phyloP scores from a whole-genome alignment of 2,329 filamentous ascomycete genomes.

The Akanthomyces muscarius region DNA sequence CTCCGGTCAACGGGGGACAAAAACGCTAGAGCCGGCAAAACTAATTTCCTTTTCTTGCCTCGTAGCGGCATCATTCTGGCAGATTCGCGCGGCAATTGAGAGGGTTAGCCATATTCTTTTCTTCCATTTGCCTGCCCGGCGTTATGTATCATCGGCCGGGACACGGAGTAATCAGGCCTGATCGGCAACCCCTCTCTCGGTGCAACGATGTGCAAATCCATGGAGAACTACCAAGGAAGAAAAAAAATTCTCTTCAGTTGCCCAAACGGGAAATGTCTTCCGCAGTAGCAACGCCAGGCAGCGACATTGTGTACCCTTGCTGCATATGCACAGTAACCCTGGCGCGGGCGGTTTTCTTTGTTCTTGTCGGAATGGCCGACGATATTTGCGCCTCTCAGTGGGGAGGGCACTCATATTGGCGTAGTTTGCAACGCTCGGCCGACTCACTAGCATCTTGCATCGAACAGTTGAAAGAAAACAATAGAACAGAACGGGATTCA shows the following conservation, averaged over 20 bases:
- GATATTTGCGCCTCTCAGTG: conserved; percentile 3
- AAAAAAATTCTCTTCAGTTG: conserved; percentile 1
- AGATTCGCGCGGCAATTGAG: too few relatives aligned
- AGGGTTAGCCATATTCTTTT: background rate
- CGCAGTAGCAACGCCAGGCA: background rate
- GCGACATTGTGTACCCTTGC: background rate
- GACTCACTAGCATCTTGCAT: background rate
- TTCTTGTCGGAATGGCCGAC: conserved; percentile 5
- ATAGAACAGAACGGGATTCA: background rate
- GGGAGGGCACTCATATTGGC: background rate
- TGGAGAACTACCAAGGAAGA: background rate
- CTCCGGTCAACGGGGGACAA: too few relatives aligned
- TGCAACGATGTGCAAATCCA: background rate
- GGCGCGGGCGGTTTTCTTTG: background rate
- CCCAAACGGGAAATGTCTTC: background rate
- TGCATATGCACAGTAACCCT: background rate
- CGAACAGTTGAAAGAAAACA: background rate
- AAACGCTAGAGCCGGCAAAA: too few relatives aligned
- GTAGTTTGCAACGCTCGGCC: background rate
- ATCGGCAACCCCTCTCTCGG: conserved; percentile 5
- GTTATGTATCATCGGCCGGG: background rate
- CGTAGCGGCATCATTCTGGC: background rate
- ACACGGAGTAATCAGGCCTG: conserved; percentile 6
- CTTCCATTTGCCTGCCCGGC: background rate
- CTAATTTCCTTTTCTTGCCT: background rate